phyloP scores from a whole-genome alignment of 306 rosid species.

The Inga leiocalycina region DNA sequence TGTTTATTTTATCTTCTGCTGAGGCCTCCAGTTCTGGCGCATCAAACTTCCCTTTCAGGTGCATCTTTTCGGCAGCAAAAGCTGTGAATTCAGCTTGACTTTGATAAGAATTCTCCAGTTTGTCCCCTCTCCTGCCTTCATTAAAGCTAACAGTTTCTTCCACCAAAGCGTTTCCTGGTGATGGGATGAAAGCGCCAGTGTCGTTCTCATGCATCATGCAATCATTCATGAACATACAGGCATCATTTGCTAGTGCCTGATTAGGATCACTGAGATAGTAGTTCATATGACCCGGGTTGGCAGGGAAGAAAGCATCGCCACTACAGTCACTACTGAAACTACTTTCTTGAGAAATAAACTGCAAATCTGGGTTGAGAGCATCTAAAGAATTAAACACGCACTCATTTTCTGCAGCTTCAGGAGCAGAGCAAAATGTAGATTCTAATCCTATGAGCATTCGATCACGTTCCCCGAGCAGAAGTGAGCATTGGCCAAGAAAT shows the following conservation, averaged over 20 bases:
- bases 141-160: slow-evolving; percentile 44
- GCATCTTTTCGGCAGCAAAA: slow-evolving; percentile 35
- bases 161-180: slow-evolving; percentile 40
- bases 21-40: slow-evolving; percentile 26
- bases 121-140: slow-evolving; percentile 37
- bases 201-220: slow-evolving; percentile 34
- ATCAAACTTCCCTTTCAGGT: slow-evolving; percentile 59
- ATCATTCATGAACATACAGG: slow-evolving; percentile 31
- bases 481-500: slow-evolving; percentile 47
- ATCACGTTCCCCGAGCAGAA: slow-evolving; percentile 41
- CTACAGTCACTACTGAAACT: slow-evolving; percentile 43
- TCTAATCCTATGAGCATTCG: slow-evolving; percentile 45
- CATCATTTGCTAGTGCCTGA: slow-evolving; percentile 24
- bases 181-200: slow-evolving; percentile 43
- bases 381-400: slow-evolving; percentile 52
- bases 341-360: slow-evolving; percentile 54
- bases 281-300: slow-evolving; percentile 39
- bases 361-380: slow-evolving; percentile 40
- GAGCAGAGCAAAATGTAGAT: slow-evolving; percentile 35
- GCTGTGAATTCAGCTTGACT: slow-evolving; percentile 25
- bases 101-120: slow-evolving; percentile 32
- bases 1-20: slow-evolving; percentile 35
- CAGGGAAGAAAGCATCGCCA: slow-evolving; percentile 33
- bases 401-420: slow-evolving; percentile 36
- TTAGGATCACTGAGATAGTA: slow-evolving; percentile 29